Evolutionary conservation across 2,329 filamentous ascomycete genomes (phyloP), one percentile per base, ranked within the genome.

Genomic region (Pseudogymnoascus destructans): DNA sequence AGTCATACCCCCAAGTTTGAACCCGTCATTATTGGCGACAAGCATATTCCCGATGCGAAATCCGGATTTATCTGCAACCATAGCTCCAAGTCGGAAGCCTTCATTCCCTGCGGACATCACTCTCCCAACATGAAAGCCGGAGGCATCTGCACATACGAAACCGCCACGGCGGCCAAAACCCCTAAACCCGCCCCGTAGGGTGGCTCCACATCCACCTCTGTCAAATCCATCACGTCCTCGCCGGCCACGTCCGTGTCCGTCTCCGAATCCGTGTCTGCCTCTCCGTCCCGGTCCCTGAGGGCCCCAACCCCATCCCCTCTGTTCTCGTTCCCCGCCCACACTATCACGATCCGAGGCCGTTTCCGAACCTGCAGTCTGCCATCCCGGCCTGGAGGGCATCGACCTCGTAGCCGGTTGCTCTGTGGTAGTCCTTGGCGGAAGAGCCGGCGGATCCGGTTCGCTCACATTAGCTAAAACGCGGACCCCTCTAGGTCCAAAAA

Each of bases 401-500:
- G 46, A 19, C 13, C 70, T 70, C 0, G 71, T 71, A 59, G 71
- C 65, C 11, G 61, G 64, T 13, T 59, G 61, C 15, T 62, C 64
- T 8, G 64, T 63, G 3, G 54, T 56, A 13, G 11, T 52, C 46
- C 46, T 52, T 19, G 46, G 46, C 1, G 23, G 9, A 58, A 23
- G 17, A 62, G 58, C 1, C 62, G 65, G 67, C 1, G 46, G 46
- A 1, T 52, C 46, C 7, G 25, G 46, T 30, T 52, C 46, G 46
- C 15, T 30, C 46, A 52, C 46, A 52, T 52, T 52, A 19, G 46
- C 46, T 52, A 52, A 13, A 38, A 82, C 71, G 2, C 63, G 67
- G 8, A 82, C 68, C 11, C 75, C 75, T 9, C 79, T 70, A 1
- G 76, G 77, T 1, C 63, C 68, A 59, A 82, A 83, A 67, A 82